These are phyloP conservation scores for Furcasterigmium sp. DNA, from an alignment of 2,329 filamentous ascomycete species.

Conservation along the genomic window DNA sequence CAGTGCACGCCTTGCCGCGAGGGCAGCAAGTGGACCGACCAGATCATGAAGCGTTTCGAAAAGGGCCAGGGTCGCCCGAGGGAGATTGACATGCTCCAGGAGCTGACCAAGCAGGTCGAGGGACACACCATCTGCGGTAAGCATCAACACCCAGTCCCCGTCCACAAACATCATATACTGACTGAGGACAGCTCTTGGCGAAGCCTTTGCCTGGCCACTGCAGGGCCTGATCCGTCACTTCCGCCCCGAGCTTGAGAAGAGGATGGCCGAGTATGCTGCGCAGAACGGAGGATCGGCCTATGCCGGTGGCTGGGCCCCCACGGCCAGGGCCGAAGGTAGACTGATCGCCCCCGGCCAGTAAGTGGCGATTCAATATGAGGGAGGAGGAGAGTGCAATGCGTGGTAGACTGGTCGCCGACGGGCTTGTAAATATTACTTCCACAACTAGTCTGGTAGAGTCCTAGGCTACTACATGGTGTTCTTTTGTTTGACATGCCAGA, in stretches of 20 bases:
- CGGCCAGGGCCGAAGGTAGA: slow-evolving; percentile 71
- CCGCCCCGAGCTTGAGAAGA: slow-evolving; percentile 87
- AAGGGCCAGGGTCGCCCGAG: slow-evolving; percentile 80
- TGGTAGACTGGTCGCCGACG: slow-evolving; percentile 10
- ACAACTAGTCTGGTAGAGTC: slow-evolving; percentile 12
- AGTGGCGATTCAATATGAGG: slow-evolving; percentile 15
- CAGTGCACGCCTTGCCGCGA: slow-evolving; percentile 99
- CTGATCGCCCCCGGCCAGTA: slow-evolving; percentile 89
- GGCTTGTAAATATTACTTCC: slow-evolving; percentile 15
- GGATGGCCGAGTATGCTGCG: slow-evolving; percentile 75
- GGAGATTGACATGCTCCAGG: slow-evolving; percentile 99
- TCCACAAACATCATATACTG: slow-evolving; percentile 15
- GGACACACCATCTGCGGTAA: slow-evolving; percentile 96
- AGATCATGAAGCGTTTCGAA: slow-evolving; percentile 97
- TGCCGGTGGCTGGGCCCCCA: slow-evolving; percentile 83
- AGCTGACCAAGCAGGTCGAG: slow-evolving; percentile 98
- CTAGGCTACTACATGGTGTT: slow-evolving; percentile 5
- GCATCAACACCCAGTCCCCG: too few species aligned
- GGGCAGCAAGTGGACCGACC: slow-evolving; percentile 97
- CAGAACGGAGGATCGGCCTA: slow-evolving; percentile 68
- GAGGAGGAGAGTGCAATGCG: background rate
- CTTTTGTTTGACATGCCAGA: slow-evolving; percentile 2
- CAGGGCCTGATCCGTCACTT: slow-evolving; percentile 98
- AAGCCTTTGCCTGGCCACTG: slow-evolving; percentile 97
- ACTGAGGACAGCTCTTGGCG: slow-evolving; percentile 65